Percentiles rank a stretch among this genome's conserved stretches.
Evolutionary conservation across 176 grass and related monocot genomes (phyloP).

Genomic region (Ananas comosus): DNA sequence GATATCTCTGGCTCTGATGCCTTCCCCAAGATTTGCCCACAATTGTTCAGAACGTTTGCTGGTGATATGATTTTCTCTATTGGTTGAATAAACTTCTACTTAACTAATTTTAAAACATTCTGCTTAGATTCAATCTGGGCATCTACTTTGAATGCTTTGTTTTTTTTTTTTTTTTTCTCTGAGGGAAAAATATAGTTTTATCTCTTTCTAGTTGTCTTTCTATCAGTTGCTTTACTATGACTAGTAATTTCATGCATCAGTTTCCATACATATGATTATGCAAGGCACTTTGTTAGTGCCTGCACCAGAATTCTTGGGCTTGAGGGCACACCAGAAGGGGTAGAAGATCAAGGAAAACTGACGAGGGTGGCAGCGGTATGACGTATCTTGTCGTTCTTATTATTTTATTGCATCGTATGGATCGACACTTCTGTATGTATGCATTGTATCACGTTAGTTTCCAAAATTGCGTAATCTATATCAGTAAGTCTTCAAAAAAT

Average conservation of each 20-base stretch:
- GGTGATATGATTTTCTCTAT: too few species aligned
- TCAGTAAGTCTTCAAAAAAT: too few species aligned
- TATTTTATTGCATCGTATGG: constrained; percentile 16
- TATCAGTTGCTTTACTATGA: background rate
- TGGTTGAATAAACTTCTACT: background rate
- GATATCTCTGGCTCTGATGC: background rate
- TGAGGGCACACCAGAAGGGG: constrained; percentile 95
- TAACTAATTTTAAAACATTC: background rate
- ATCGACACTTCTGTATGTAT: background rate
- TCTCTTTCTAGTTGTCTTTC: background rate
- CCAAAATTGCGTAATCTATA: too few species aligned
- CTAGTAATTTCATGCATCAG: constrained; percentile 10
- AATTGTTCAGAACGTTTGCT: too few species aligned
- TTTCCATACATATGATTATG: constrained; percentile 47
- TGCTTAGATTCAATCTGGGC: background rate
- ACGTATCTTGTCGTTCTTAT: background rate
- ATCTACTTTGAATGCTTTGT: background rate
- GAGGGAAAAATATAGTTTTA: background rate
- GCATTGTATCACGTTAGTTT: too few species aligned
- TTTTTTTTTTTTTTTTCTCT: background rate
- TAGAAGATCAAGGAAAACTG: constrained; percentile 93
- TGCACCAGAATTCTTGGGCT: constrained; percentile 98
- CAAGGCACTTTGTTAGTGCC: constrained; percentile 72
- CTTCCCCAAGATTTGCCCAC: too few species aligned
- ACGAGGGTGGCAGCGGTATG: constrained; percentile 93